phyloP scores from a whole-genome alignment of 2,329 filamentous ascomycete species.

The Pestalotiopsis sp. region DNA sequence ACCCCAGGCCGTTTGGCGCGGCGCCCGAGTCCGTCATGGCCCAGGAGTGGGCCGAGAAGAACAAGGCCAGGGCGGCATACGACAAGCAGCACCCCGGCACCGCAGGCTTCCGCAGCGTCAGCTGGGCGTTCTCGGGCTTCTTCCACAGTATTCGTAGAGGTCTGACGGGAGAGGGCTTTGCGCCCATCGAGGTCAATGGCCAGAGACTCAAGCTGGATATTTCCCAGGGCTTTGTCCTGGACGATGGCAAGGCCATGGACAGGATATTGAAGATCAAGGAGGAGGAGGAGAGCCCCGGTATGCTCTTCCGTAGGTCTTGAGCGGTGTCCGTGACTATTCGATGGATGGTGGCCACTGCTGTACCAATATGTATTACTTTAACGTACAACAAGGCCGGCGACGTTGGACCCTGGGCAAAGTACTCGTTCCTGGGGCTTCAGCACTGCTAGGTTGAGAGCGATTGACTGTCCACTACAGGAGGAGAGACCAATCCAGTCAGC shows the following conservation, averaged over 20 bases:
- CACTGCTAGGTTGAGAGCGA: too few species aligned
- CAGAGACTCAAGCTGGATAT: constrained; percentile 61
- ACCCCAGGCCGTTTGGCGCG: constrained; percentile 19
- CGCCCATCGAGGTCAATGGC: constrained; percentile 49
- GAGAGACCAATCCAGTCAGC: too few species aligned
- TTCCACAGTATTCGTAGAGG: constrained; percentile 51
- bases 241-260: constrained; percentile 61
- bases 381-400: not conserved
- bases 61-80: constrained; percentile 46
- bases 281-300: constrained; percentile 17
- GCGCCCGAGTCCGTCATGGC: constrained; percentile 31
- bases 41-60: constrained; percentile 39
- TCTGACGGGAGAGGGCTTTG: constrained; percentile 60
- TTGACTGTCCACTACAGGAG: too few species aligned
- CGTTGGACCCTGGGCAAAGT: not conserved
- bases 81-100: constrained; percentile 60
- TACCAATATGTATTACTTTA: not conserved
- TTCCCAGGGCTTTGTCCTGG: constrained; percentile 58
- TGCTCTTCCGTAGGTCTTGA: not conserved
- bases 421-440: too few species aligned
- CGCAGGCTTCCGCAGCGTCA: constrained; percentile 56
- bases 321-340: not conserved
- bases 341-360: not conserved
- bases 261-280: constrained; percentile 46
- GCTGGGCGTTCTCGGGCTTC: constrained; percentile 41